phyloP scores from a whole-genome alignment of 2,329 filamentous ascomycete genomes.

The Herpotrichia juniperi region DNA sequence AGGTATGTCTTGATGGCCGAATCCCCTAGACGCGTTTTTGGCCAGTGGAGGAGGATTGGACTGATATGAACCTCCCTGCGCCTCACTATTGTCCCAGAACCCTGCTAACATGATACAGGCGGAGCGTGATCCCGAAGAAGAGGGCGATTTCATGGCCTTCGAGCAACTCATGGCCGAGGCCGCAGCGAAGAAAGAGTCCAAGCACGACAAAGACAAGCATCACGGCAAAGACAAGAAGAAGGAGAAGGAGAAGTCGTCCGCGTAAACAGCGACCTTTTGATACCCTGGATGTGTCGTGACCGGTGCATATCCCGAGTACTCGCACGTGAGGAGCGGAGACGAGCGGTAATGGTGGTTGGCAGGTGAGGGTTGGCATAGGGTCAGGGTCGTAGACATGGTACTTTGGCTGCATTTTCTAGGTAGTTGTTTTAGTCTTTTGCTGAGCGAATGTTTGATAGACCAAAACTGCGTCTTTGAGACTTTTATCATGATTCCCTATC shows the following conservation, averaged over 20 bases:
- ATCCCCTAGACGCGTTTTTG: too few species aligned
- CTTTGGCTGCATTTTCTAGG: too few species aligned
- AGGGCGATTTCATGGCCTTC: slow-evolving; percentile 98
- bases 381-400: too few species aligned
- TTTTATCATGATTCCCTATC: too few species aligned
- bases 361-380: not conserved
- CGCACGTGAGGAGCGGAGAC: not conserved
- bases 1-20: slow-evolving; percentile 72
- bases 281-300: too few species aligned
- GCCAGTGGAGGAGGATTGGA: too few species aligned
- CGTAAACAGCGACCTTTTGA: too few species aligned
- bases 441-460: too few species aligned
- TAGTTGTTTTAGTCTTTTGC: too few species aligned
- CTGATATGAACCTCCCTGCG: too few species aligned
- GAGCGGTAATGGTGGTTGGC: not conserved
- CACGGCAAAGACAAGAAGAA: slow-evolving; percentile 40
- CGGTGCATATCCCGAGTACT: too few species aligned
- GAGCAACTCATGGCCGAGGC: slow-evolving; percentile 97
- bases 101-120: slow-evolving; percentile 61
- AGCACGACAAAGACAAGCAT: slow-evolving; percentile 73
- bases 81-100: not conserved
- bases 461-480: too few species aligned
- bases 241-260: slow-evolving; percentile 24
- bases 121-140: slow-evolving; percentile 88
- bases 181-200: slow-evolving; percentile 87